Base-by-base conservation (phyloP, 2,329 filamentous ascomycete genomes). In the Alternaria incomplexa region DNA sequence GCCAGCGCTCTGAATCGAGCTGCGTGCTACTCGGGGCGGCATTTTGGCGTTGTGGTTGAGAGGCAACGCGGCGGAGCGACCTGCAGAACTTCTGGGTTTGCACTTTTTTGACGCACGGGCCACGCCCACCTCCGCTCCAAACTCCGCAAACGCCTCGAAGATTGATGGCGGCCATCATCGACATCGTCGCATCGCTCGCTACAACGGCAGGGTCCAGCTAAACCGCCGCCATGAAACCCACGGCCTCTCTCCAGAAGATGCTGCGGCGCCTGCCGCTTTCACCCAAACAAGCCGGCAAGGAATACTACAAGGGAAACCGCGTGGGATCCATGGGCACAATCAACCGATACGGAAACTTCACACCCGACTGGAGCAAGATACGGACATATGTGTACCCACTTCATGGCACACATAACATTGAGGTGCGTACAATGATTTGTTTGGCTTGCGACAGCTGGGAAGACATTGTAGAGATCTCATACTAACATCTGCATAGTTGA, bases 231-330 rank as follows among this genome's bases (percentile, higher is more conserved):
- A 92, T 92, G 89, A 86, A 88, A 79, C 87, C 91, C 59, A 92
- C 91, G 15, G 85, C 87, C 74, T 79, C 83, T 67, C 89, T 97
- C 74, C 86, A 87, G 72, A 85, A 89, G 78, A 87, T 88, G 61
- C 87, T 93, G 75, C 88, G 90, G 81, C 93, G 95, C 77, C 85
- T 94, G 62, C 86, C 87, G 56, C 88, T 99, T 76, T 97, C 93
- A 12, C 97, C 95, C 71, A 99, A 99, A 83, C 90, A 96, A 81
- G 90, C 95, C 79, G 92, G 91, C 80, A 93, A 93, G 78, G 95
- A 94, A 71, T 99, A 90, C 88, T 99, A 99, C 89, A 98, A 98
- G 86, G 96, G 96, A 78, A 97, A 91, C 74, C 87, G 94, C 50
- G 91, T 93, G 1, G 96, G 96, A 2, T 89, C 91, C 45, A 93